phyloP scores from a whole-genome alignment of 1,284 basidiomycete species.

The Cystobasidium sp. region DNA sequence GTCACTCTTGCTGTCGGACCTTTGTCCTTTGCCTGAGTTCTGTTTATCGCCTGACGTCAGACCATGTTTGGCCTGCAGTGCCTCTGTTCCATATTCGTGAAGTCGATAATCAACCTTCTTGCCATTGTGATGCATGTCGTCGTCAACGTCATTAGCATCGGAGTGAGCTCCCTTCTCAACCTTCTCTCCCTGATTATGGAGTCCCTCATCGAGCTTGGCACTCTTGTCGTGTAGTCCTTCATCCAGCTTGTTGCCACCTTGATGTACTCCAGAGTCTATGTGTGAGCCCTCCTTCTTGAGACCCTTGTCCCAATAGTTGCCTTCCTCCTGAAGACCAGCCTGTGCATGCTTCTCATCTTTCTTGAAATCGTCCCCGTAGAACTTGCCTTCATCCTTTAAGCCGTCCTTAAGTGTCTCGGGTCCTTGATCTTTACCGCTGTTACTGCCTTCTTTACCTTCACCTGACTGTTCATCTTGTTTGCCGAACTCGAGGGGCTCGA shows the following conservation, averaged over 20 bases:
- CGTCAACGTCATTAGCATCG: slow-evolving; percentile 5
- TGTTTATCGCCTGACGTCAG: neutral
- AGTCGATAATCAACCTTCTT: slow-evolving; percentile 40
- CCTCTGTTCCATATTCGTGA: slow-evolving; percentile 12
- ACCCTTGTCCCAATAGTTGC: neutral
- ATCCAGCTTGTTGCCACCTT: slow-evolving; percentile 8
- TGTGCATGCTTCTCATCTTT: neutral
- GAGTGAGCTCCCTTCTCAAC: neutral
- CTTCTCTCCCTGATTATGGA: neutral
- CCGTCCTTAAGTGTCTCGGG: neutral
- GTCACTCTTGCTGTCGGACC: no score
- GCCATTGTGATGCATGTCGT: slow-evolving; percentile 16
- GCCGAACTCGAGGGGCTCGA: no score
- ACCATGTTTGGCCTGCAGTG: neutral
- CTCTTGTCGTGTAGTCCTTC: neutral
- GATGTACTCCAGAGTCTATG: neutral
- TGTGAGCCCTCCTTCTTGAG: slow-evolving; percentile 5
- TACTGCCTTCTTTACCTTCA: no score
- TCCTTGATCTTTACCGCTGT: no score
- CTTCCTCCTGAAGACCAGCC: neutral
- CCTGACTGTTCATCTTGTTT: no score
- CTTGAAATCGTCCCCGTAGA: neutral
- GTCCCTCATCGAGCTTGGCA: slow-evolving; percentile 5
- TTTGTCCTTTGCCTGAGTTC: no score
- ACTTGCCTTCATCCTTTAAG: neutral